phyloP scores from a whole-genome alignment of 2,329 filamentous ascomycete genomes.

The Trichoderma sp. region DNA sequence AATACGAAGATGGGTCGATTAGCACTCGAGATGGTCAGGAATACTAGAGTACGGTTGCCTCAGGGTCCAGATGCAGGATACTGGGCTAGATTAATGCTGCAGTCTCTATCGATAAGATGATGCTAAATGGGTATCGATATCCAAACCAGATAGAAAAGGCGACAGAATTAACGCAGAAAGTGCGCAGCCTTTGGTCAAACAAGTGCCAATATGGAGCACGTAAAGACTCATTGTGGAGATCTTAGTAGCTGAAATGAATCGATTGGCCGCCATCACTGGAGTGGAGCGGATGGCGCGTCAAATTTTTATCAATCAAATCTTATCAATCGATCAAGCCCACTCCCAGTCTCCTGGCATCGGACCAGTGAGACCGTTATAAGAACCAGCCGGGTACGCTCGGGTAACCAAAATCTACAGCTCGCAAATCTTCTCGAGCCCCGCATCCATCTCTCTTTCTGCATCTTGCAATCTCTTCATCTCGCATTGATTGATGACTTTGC shows the following conservation, averaged over 20 bases:
- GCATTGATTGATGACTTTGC: no score
- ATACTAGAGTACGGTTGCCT: background rate
- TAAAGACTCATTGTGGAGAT: background rate
- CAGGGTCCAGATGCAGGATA: background rate
- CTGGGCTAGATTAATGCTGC: background rate
- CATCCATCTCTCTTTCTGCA: constrained; percentile 10
- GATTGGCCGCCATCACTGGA: background rate
- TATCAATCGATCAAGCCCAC: constrained; percentile 46
- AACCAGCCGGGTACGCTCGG: constrained; percentile 25
- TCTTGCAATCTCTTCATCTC: background rate
- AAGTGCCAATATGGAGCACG: background rate
- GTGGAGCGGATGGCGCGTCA: constrained; percentile 12
- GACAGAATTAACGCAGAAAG: background rate
- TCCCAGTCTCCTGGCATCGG: constrained; percentile 35
- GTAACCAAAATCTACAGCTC: constrained; percentile 27
- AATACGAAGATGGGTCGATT: constrained; percentile 1
- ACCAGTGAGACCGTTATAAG: constrained; percentile 27
- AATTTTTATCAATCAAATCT: constrained; percentile 47
- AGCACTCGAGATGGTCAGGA: background rate
- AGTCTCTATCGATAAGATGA: background rate
- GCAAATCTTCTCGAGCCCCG: constrained; percentile 4
- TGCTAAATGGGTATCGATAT: background rate
- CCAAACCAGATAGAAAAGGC: background rate
- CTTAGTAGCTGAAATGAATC: background rate
- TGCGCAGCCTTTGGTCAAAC: background rate